A percentile compares a stretch with the other conserved stretches of the same genome.
phyloP scores from a whole-genome alignment of 306 rosid species.

The Prunus campanulata region DNA sequence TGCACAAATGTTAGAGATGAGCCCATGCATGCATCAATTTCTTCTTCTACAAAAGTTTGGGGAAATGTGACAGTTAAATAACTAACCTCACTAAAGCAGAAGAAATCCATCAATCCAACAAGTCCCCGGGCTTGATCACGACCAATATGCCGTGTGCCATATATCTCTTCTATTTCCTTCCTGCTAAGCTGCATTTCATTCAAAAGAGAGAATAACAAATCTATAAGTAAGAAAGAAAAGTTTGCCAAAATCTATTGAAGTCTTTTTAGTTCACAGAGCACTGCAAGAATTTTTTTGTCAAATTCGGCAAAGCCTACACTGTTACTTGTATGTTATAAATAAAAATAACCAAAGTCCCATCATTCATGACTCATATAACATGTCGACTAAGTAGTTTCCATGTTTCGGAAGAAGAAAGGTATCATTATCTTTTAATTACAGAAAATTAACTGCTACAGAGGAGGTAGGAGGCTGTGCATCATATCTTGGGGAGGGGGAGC shows the following conservation, averaged over 20 bases:
- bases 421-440: background rate
- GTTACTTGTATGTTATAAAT: background rate
- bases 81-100: constrained; percentile 96
- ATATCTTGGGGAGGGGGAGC: no score
- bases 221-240: background rate
- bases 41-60: background rate
- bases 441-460: background rate
- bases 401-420: background rate
- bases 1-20: background rate
- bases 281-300: background rate
- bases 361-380: background rate
- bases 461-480: background rate
- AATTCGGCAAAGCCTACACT: background rate
- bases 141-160: constrained; percentile 90
- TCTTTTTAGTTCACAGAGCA: background rate
- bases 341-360: background rate
- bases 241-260: background rate
- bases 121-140: constrained; percentile 89
- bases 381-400: background rate
- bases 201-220: background rate
- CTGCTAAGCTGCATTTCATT: constrained; percentile 54
- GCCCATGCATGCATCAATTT: background rate
- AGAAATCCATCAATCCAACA: constrained; percentile 93
- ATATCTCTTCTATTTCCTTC: constrained; percentile 55
- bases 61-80: constrained; percentile 7